Evolutionary conservation across 352 stramenopile genomes (phyloP).

Genomic region (Phytopythium boreale): DNA sequence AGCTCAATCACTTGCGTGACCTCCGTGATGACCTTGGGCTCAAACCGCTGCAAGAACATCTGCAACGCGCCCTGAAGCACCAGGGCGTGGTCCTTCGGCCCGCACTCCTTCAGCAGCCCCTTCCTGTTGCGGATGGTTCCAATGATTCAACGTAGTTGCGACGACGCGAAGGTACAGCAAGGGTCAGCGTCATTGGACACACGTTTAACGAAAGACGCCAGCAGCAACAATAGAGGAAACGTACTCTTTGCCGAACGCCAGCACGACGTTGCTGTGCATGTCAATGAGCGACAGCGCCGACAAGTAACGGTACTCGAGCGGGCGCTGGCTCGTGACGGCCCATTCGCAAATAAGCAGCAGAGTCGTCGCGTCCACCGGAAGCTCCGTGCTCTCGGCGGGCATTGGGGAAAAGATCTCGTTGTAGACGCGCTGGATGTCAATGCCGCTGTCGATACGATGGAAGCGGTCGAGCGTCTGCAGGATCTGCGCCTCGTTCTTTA

Average conservation of each 20-base stretch:
- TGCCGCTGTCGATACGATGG: conserved; percentile 68
- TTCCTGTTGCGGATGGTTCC: conserved; percentile 26
- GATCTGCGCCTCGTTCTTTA: conserved; percentile 74
- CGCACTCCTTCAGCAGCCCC: conserved; percentile 31
- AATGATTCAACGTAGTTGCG: not conserved
- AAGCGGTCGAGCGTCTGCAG: conserved; percentile 81
- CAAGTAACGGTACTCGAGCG: conserved; percentile 80
- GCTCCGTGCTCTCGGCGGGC: conserved; percentile 25
- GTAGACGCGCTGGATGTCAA: conserved; percentile 70
- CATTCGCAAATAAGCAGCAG: conserved; percentile 82
- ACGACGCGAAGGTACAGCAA: not conserved
- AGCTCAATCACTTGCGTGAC: conserved; percentile 80
- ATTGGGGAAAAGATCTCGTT: conserved; percentile 67
- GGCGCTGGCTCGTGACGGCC: conserved; percentile 76
- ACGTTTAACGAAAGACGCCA: not conserved
- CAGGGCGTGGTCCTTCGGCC: conserved; percentile 51
- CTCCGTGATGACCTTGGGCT: conserved; percentile 75
- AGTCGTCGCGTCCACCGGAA: conserved; percentile 67
- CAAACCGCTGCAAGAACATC: conserved; percentile 69
- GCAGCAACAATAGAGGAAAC: conserved; percentile 10
- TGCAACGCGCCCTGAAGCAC: conserved; percentile 76
- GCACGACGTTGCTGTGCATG: conserved; percentile 70
- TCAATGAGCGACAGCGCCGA: conserved; percentile 76
- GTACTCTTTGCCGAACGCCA: conserved; percentile 59
- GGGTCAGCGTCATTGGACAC: not conserved